phyloP scores from a whole-genome alignment of 805 yeast genomes.

The Ogataea pini region DNA sequence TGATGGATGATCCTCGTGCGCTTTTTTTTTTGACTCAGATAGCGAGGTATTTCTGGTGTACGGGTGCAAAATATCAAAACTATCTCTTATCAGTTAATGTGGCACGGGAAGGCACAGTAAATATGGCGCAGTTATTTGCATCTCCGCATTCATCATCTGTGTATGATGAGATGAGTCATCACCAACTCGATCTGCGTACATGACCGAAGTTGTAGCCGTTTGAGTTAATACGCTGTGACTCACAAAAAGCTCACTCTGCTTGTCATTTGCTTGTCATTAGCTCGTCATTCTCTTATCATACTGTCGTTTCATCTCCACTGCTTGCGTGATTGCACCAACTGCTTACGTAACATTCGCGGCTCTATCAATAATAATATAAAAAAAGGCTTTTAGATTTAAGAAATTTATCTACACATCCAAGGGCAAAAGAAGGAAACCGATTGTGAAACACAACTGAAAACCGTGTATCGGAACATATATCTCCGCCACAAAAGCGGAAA shows the following conservation, averaged over 20 bases:
- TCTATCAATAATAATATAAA: background rate
- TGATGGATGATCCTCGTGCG: background rate
- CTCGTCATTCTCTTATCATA: no score
- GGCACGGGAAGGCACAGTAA: background rate
- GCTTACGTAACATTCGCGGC: slow-evolving; percentile 4
- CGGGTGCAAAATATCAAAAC: background rate
- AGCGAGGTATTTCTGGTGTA: background rate
- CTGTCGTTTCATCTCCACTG: background rate
- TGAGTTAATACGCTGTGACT: no score
- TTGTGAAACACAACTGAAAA: background rate
- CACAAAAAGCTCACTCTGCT: no score
- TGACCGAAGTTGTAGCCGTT: no score
- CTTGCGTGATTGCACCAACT: background rate
- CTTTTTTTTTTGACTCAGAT: background rate
- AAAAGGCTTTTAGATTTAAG: background rate
- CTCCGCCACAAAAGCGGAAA: background rate
- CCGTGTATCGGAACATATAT: background rate
- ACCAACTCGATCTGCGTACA: no score
- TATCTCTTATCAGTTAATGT: background rate
- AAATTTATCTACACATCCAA: slow-evolving; percentile 1
- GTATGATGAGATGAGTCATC: background rate
- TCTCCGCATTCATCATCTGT: no score
- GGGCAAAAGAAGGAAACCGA: slow-evolving; percentile 6
- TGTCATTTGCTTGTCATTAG: no score
- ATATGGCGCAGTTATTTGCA: background rate